A percentile compares a stretch with the other conserved stretches of the same genome.
These are phyloP conservation scores for Nissolia schottii DNA, from an alignment of 306 rosid genomes.

Conservation along the genomic window DNA sequence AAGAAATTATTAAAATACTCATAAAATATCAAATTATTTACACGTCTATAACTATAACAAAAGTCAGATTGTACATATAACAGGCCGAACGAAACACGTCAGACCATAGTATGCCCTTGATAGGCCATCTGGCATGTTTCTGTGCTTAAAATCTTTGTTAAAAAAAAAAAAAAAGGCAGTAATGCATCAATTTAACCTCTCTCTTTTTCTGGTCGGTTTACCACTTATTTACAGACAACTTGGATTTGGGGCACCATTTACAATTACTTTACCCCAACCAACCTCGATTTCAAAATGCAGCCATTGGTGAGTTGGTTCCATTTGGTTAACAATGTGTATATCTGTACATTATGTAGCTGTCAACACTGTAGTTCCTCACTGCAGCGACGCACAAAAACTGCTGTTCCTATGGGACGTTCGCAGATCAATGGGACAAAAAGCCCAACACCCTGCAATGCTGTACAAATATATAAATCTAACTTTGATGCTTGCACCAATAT, in stretches of 20 bases:
- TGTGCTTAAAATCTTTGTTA: too few species aligned
- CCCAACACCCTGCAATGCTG: conserved; percentile 20
- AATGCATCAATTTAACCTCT: conserved; percentile 17
- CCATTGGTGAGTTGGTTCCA: conserved; percentile 4
- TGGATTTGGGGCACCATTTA: conserved; percentile 16
- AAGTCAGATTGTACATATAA: too few species aligned
- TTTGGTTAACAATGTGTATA: too few species aligned
- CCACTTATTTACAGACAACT: conserved; percentile 35
- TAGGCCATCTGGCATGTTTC: too few species aligned
- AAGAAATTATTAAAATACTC: too few species aligned
- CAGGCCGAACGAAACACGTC: too few species aligned
- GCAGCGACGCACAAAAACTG: conserved; percentile 26
- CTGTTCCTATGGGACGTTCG: conserved; percentile 22
- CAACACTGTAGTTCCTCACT: conserved; percentile 27
- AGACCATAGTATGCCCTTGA: too few species aligned
- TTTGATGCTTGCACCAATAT: too few species aligned
- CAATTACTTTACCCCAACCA: conserved; percentile 31
- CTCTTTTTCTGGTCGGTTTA: conserved; percentile 7
- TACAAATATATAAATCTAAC: conserved; percentile 21
- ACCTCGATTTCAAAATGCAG: conserved; percentile 22
- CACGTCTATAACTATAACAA: too few species aligned
- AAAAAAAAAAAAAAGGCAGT: too few species aligned
- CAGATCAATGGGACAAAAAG: conserved; percentile 32
- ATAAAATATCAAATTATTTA: too few species aligned
- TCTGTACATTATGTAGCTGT: too few species aligned